Evolutionary conservation across 2,329 filamentous ascomycete species (phyloP).

Genomic region (Phialocephala sp.): DNA sequence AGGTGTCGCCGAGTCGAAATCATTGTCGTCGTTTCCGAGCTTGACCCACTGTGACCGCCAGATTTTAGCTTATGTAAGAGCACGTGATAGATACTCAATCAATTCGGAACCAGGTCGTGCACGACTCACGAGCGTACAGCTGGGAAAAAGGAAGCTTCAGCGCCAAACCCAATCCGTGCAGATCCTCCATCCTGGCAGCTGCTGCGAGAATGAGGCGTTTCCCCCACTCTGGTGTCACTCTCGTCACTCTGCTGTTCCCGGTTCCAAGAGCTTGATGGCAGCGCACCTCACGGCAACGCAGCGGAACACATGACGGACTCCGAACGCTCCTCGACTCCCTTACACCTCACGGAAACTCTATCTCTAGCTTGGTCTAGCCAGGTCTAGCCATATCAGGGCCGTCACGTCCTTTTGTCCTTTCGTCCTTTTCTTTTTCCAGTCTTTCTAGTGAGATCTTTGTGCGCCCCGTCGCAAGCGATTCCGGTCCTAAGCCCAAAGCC

Average conservation of each 20-base stretch:
- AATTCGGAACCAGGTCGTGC: not conserved
- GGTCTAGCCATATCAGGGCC: not conserved
- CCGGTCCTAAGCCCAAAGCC: too few species aligned
- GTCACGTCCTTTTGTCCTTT: slow-evolving; percentile 1
- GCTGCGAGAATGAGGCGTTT: slow-evolving; percentile 4
- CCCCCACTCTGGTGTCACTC: slow-evolving; percentile 7
- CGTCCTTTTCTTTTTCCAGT: slow-evolving; percentile 4
- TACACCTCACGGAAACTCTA: slow-evolving; percentile 1
- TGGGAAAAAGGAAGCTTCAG: not conserved
- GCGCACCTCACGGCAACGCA: not conserved
- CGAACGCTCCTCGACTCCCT: not conserved
- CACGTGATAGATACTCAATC: not conserved
- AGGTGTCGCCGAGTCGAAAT: slow-evolving; percentile 7
- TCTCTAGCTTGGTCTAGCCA: not conserved
- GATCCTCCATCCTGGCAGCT: slow-evolving; percentile 11
- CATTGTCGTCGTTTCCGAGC: slow-evolving; percentile 14
- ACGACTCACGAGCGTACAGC: not conserved
- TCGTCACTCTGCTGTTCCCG: not conserved
- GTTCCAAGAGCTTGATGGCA: not conserved
- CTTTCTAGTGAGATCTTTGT: slow-evolving; percentile 7
- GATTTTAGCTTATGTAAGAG: slow-evolving; percentile 14
- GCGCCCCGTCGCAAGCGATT: slow-evolving; percentile 10
- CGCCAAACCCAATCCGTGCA: not conserved
- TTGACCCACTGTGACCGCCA: not conserved
- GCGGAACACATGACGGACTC: slow-evolving; percentile 5